phyloP scores from a whole-genome alignment of 257 asterid species.

The Linaria vulgaris region DNA sequence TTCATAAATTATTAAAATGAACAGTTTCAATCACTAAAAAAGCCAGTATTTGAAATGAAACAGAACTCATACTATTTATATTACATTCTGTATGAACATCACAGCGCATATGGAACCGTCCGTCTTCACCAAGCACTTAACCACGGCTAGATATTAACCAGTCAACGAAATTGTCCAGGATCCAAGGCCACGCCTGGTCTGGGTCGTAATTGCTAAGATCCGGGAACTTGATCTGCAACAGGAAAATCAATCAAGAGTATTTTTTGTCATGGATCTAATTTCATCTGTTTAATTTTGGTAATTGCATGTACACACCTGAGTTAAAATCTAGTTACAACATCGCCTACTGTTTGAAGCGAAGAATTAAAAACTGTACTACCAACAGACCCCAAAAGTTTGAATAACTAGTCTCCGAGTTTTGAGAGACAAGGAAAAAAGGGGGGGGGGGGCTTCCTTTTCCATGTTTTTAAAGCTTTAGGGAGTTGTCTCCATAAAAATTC shows the following conservation, averaged over 20 bases:
- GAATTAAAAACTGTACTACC: not conserved
- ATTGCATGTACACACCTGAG: not conserved
- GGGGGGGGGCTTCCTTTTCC: too few species aligned
- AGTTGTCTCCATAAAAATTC: too few species aligned
- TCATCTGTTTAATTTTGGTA: too few species aligned
- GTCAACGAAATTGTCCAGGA: conserved; percentile 60
- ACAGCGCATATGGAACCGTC: conserved; percentile 4
- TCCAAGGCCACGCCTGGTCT: conserved; percentile 59
- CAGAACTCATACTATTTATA: not conserved
- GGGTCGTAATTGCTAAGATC: conserved; percentile 51
- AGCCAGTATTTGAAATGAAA: conserved; percentile 15
- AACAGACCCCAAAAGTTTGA: not conserved
- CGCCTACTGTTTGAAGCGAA: too few species aligned
- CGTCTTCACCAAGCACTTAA: conserved; percentile 19
- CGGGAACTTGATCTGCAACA: conserved; percentile 48
- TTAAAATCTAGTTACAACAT: not conserved
- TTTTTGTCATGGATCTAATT: too few species aligned
- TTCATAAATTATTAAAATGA: conserved; percentile 11
- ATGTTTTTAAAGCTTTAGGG: too few species aligned
- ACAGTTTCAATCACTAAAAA: conserved; percentile 12
- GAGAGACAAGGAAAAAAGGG: too few species aligned
- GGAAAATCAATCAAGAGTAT: conserved; percentile 2
- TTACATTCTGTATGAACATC: conserved; percentile 14
- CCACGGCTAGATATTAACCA: conserved; percentile 49
- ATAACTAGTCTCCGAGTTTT: too few species aligned